A percentile compares a stretch with the other conserved stretches of the same genome.
Conservation (phyloP, 2,329 filamentous ascomycete genomes). For the Penicillium rolfsii region DNA sequence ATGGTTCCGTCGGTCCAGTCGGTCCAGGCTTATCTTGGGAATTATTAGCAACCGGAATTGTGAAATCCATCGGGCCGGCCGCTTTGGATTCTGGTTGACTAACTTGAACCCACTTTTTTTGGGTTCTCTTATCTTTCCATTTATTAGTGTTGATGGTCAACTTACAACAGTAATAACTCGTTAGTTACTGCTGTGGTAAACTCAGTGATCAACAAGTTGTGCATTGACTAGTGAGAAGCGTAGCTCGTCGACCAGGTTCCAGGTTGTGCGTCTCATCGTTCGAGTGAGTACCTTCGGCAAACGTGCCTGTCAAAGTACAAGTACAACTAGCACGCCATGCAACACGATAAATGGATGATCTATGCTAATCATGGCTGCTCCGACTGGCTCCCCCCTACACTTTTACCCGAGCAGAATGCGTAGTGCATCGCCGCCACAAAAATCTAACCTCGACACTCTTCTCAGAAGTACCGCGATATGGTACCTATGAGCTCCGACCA, state of each 20-base stretch:
- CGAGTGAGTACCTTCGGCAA: neutral
- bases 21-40: slow-evolving; percentile 8
- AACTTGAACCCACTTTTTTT: neutral
- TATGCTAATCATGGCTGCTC: neutral
- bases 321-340: neutral
- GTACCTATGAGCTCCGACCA: slow-evolving; percentile 3
- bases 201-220: no score
- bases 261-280: no score
- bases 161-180: neutral
- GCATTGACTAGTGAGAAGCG: no score
- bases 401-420: neutral
- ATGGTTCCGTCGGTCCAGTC: neutral
- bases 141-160: slow-evolving; percentile 5
- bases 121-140: neutral
- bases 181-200: no score
- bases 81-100: slow-evolving; percentile 6
- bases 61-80: slow-evolving; percentile 4
- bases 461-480: neutral
- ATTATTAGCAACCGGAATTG: slow-evolving; percentile 11
- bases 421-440: neutral
- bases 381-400: neutral
- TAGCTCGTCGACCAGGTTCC: no score
- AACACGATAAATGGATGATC: neutral
- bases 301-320: neutral
- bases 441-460: neutral